Percentiles rank a stretch among this genome's conserved stretches.
Conservation (phyloP, 139 green algal genomes). For the Auxenochlorella pyrenoidosa region DNA sequence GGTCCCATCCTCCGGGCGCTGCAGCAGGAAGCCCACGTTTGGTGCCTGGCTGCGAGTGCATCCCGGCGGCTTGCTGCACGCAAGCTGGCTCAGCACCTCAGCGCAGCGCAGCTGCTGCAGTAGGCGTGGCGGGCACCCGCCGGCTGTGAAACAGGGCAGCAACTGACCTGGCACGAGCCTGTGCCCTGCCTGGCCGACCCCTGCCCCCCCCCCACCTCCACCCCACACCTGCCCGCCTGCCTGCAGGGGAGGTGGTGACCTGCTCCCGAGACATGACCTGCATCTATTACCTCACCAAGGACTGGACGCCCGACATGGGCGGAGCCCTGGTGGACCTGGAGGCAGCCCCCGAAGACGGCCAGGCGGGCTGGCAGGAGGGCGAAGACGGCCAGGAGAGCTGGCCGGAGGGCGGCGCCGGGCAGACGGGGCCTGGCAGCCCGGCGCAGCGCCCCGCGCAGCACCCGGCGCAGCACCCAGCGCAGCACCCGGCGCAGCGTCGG, state of each 20-base stretch:
- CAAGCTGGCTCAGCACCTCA: too few relatives aligned
- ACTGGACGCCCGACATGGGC: conserved; percentile 40
- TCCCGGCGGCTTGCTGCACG: too few relatives aligned
- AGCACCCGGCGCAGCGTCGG: background rate
- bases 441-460: background rate
- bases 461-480: background rate
- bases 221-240: background rate
- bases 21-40: background rate
- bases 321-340: conserved; percentile 30
- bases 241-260: conserved; percentile 35
- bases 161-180: too few relatives aligned
- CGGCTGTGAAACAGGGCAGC: too few relatives aligned
- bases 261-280: conserved; percentile 48
- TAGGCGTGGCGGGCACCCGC: background rate
- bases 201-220: background rate
- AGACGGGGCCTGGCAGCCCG: background rate
- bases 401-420: background rate
- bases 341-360: background rate
- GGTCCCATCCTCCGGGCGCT: background rate
- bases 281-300: conserved; percentile 52
- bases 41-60: too few relatives aligned
- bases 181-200: background rate
- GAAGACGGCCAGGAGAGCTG: background rate
- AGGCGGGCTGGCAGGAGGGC: background rate
- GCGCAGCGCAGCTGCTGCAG: background rate